Base-by-base conservation (phyloP, 495 filamentous ascomycete genomes). In the Hyaloscypha hepaticicola region DNA sequence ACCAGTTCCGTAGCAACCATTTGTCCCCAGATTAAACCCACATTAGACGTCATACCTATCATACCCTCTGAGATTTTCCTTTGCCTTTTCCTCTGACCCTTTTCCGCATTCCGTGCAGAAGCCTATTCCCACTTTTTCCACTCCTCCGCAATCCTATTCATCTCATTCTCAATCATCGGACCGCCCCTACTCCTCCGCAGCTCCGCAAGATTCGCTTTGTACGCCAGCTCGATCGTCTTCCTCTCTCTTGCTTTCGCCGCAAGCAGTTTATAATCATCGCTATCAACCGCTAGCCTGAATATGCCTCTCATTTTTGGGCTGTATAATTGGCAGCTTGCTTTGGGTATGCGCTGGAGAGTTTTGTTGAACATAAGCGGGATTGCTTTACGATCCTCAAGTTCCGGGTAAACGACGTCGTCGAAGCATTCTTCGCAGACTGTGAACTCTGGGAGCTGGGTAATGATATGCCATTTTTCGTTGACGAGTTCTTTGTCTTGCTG, bases 341-440 rank as follows among this genome's bases (percentile, higher is more conserved):
- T 71, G 0, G 64, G 63, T 2, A 68, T 33, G 0, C 59, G 22
- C 24, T 63, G 48, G 1, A 51, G 9, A 1, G 34, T 34, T 27
- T 70, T 57, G n/a, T 58, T 60, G 41, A 73, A 71, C 53, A 73
- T 64, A 31, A 53, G 21, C 2, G 71, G 58, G 22, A 73, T 66
- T 3, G 71, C 53, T 38, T 70, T 69, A 7, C 56, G 21, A 1
- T 68, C 63, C 8, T 68, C 59, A 1, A 70, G 41, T 34, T 66
- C 69, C 16, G 71, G 71, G 61, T 53, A 60, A 2, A 73, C 65
- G 11, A 71, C 61, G 38, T 73, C 69, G 21, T 70, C 66, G 52
- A 61, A 73, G 53, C 71, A 91, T 72, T 88, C 85, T 66, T 87
- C 83, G 75, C 88, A 91, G 55, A 88, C 82, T 5, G 85, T 87